These are phyloP conservation scores for Penicillium sp. DNA, from an alignment of 2,329 filamentous ascomycete species.

Conservation along the genomic window DNA sequence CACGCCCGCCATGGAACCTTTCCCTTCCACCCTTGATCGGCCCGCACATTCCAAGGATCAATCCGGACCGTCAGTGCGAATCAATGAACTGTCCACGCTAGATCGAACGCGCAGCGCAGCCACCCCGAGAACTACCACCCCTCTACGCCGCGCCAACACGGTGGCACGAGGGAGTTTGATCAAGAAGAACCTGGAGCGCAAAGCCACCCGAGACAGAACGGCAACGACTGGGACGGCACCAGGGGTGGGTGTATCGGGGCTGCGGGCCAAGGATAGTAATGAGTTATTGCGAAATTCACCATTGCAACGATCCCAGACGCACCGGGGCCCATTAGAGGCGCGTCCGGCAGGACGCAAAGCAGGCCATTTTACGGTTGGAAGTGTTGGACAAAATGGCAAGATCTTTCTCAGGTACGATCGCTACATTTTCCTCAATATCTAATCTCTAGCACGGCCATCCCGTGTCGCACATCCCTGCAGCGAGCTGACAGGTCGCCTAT, in stretches of 20 bases:
- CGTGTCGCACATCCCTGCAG: conserved; percentile 16
- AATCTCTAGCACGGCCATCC: conserved; percentile 1
- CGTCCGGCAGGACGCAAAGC: conserved; percentile 64
- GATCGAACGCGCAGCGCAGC: conserved; percentile 19
- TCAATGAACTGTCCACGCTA: conserved; percentile 17
- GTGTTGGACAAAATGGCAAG: conserved; percentile 79
- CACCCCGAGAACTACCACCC: conserved; percentile 19
- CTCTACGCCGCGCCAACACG: conserved; percentile 41
- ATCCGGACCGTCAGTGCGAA: conserved; percentile 18
- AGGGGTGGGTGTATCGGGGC: background rate
- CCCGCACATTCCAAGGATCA: conserved; percentile 14
- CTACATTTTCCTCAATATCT: background rate
- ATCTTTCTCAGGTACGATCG: conserved; percentile 74
- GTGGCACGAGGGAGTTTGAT: conserved; percentile 36
- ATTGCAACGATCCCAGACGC: conserved; percentile 49
- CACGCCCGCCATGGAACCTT: conserved; percentile 23
- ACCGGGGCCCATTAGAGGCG: conserved; percentile 56
- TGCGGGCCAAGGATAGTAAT: conserved; percentile 51
- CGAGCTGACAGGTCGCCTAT: conserved; percentile 14
- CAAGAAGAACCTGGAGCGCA: conserved; percentile 31
- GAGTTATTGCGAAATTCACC: conserved; percentile 49
- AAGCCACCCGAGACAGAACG: conserved; percentile 34
- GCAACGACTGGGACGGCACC: conserved; percentile 34
- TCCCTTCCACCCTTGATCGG: conserved; percentile 14
- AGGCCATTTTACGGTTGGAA: conserved; percentile 75